Evolutionary conservation across 2,329 filamentous ascomycete species (phyloP).

Genomic region (Hymenoscyphus scutula): DNA sequence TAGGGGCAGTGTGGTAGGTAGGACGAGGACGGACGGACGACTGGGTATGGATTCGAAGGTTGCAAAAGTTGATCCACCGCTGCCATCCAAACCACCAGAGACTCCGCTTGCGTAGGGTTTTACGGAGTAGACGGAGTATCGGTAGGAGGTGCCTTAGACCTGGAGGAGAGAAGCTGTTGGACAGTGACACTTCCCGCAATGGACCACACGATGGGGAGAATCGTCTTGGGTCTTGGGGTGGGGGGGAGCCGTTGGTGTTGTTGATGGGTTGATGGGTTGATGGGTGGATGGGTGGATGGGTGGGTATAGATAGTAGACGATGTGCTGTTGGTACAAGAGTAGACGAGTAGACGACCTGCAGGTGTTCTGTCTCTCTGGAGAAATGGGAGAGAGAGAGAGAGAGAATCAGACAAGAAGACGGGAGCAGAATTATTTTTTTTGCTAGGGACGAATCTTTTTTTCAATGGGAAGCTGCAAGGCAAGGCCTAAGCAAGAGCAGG

Average conservation of each 20-base stretch:
- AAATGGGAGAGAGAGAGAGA: no score
- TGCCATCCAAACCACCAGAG: constrained; percentile 5
- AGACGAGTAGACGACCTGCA: no score
- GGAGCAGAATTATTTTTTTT: no score
- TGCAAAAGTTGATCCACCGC: constrained; percentile 23
- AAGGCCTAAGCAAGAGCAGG: no score
- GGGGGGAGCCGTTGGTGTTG: not conserved
- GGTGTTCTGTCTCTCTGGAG: no score
- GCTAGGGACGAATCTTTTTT: no score
- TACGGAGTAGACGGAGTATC: not conserved
- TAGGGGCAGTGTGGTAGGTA: no score
- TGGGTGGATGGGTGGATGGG: not conserved
- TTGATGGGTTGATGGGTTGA: no score
- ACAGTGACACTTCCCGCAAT: constrained; percentile 4
- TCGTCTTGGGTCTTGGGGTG: not conserved
- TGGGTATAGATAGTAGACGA: not conserved
- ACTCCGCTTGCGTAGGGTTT: not conserved
- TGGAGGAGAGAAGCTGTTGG: constrained; percentile 1
- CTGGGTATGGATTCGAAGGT: constrained; percentile 24
- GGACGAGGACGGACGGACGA: no score
- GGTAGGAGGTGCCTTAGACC: no score
- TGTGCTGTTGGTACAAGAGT: not conserved
- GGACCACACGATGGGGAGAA: not conserved
- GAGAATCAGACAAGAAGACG: no score
- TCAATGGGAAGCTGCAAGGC: no score